Base-by-base conservation (phyloP, 257 asterid species). In the Petunia axillaris region DNA sequence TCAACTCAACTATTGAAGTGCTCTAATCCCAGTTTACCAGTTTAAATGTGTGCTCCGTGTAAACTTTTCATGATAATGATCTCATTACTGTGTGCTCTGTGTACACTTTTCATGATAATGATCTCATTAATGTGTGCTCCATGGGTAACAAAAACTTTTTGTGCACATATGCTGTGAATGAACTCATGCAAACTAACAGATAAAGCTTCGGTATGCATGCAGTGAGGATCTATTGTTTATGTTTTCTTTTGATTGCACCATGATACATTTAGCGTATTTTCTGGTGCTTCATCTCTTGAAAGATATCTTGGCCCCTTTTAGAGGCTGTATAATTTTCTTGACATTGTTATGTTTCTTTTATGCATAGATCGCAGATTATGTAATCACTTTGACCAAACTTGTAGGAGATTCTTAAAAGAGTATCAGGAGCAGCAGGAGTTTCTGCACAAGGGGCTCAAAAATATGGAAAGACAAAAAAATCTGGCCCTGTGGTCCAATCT, bases 391-490 rank as follows among this genome's bases (percentile, higher is more conserved):
- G 38, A 37, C 81, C 67, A 79, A 77, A 41, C 38, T 75, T 84
- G 55, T 85, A 93, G 98, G 95, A 87, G 83, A 86, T 91, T 84
- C 83, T 90, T 81, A 89, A 91, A 89, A 95, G 87, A 89, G 88
- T 88, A 79, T 88, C 96, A 70, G 89, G 86, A 81, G 86, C 86
- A 83, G 59, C 85, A 55, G 80, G 63, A 62, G 85, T 86, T 57
- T 84, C 93, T 82, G 76, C 60, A 57, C 79, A 87, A 66, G 88
- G 89, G 84, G 58, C 79, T 64, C 85, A 86, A 74, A 83, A 40
- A 48, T 81, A 82, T 60, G 89, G 75, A 77, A 89, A 89, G 64
- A 60, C 86, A 77, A 88, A 87, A 55, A 87, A 85, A 71, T 39
- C 80, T 85, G 77, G 52, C 6, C 85, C 67, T n/a, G 84, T 71